A percentile compares a stretch with the other conserved stretches of the same genome.
These are phyloP conservation scores for Backusella circina DNA, from an alignment of 192 early-diverging fungal species.

Conservation along the genomic window DNA sequence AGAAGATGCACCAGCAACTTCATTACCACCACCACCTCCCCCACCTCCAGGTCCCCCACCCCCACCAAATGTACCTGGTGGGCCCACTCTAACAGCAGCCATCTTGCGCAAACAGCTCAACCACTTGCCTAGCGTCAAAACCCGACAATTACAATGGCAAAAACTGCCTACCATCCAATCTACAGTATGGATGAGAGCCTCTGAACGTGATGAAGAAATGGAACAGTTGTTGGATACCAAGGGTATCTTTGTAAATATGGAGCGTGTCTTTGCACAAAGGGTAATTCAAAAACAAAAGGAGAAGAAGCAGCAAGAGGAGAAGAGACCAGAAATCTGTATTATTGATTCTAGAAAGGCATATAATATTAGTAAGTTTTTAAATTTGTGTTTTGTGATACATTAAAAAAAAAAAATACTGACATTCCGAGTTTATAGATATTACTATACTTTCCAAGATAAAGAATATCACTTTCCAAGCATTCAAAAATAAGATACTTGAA, in stretches of 20 bases:
- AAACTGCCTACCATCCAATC: slow-evolving; percentile 23
- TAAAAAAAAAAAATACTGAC: not conserved
- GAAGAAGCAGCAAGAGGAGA: slow-evolving; percentile 43
- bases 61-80: slow-evolving; percentile 12
- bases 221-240: slow-evolving; percentile 15
- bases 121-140: slow-evolving; percentile 21
- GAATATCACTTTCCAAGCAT: slow-evolving; percentile 63
- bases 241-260: slow-evolving; percentile 22
- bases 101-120: slow-evolving; percentile 18
- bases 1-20: not conserved
- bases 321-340: slow-evolving; percentile 60
- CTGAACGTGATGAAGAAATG: slow-evolving; percentile 6
- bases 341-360: slow-evolving; percentile 71
- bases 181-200: slow-evolving; percentile 19
- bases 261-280: slow-evolving; percentile 25
- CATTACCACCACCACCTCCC: not conserved
- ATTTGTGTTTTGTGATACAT: not conserved
- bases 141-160: slow-evolving; percentile 29
- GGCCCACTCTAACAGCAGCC: slow-evolving; percentile 2
- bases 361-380: slow-evolving; percentile 42
- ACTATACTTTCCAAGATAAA: slow-evolving; percentile 50
- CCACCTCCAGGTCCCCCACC: slow-evolving; percentile 24
- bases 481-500: slow-evolving; percentile 59
- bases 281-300: slow-evolving; percentile 12
- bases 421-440: slow-evolving; percentile 16